Base-by-base conservation (phyloP, 2,329 filamentous ascomycete species). In the Lecanicillium sp. region DNA sequence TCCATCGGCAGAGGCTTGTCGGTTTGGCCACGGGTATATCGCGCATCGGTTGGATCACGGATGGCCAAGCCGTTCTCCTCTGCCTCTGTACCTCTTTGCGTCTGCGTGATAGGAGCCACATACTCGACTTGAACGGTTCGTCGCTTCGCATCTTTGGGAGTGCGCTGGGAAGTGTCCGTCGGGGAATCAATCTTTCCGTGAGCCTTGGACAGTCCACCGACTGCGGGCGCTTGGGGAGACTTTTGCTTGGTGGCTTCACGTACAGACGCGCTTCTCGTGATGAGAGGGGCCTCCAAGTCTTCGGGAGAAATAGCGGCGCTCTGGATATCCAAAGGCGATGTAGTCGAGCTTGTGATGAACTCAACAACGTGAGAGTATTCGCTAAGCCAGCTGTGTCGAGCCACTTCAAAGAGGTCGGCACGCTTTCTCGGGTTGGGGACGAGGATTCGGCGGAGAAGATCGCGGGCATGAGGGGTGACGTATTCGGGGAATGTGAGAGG, bases 401-500 rank as follows among this genome's bases (percentile, higher is more conserved):
- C 92, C 31, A 98, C 92, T 59, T 98, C 92, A 53, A 98, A 98
- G 33, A 98, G 67, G 58, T 98, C 92, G 35, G 92, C 92, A 56
- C 92, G 80, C 64, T 94, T 94, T 47, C 92, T 77, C 37, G 92
- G 92, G 58, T 96, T 92, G 5, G 92, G 90, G 0, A 98, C 92
- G 31, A 98, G 73, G 43, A 98, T 98, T 38, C 92, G 80, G 44
- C 92, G 81, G 33, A 98, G 70, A 1, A 98, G 74, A 60, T 98
- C 92, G 52, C 92, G 78, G 16, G 92, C 90, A 60, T 98, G 92
- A 7, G 92, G 92, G 7, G 92, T 95, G 50, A 98, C 92, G 58
- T 96, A 96, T 79, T 98, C 92, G 45, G 92, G 92, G 59, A 98
- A 98, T 4, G 90, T 96, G 30, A 98, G 75, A 27, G 90, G 89